Evolutionary conservation across 2,329 filamentous ascomycete genomes (phyloP), one percentile per base, ranked within the genome.

Genomic region (Xylariaceae sp.): DNA sequence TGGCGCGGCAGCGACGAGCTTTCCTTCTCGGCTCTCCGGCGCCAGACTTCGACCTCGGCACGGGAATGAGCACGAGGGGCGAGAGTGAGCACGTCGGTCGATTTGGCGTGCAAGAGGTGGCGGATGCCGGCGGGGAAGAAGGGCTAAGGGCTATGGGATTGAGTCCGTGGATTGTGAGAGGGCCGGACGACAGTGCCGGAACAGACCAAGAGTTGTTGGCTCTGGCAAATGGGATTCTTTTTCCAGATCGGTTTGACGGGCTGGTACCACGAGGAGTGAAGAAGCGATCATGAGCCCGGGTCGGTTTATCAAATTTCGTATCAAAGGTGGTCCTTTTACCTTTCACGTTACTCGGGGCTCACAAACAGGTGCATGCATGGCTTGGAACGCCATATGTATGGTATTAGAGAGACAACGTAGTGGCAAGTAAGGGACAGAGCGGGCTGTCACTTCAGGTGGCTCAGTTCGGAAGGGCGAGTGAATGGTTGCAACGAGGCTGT

Each of bases 21-120:
- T 91, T 91, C 50, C 64, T 84, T 3, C 60, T 69, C 1, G 89
- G 88, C 4, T 76, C 72, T 1, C 81, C 82, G 1, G 78, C 74
- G 0, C 82, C 81, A 18, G 84, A 88, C 52, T 88, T 88, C 56
- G 81, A 81, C 0, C 19, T 37, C 18, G 38, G 38, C 18, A 19
- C 41, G 9, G 47, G 40, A 9, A 26, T 18, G 41, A 39, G 19
- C 4, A 30, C 39, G 3, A 16, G 74, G 32, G 85, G 85, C 6
- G 85, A 88, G 63, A 65, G 66, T 12, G 64, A 63, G 18, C 75
- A 79, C 48, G 51, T 72, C n/a, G 75, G 61, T 2, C 65, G 76
- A 9, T 68, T 72, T 1, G 66, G 65, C 2, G 65, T 64, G 30
- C 63, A 64, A 15, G 61, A 64, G 44, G 49, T 72, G 19, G 62